These are phyloP conservation scores for Rhizopogon rudus DNA, from an alignment of 768 basidiomycete genomes.

Conservation along the genomic window DNA sequence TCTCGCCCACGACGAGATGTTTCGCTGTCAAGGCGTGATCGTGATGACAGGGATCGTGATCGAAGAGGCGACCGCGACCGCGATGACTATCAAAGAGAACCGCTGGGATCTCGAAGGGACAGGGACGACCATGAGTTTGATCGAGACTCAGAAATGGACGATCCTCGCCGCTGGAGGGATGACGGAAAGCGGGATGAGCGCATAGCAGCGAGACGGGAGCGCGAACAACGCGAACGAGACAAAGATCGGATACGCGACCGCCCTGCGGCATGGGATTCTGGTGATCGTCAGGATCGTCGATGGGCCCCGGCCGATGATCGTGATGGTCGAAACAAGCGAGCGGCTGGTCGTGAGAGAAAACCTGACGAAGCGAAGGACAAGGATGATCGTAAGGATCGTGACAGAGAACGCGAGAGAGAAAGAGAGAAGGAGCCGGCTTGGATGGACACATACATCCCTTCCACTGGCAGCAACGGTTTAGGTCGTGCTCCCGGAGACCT, in stretches of 20 bases:
- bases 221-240: slow-evolving; percentile 35
- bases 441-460: slow-evolving; percentile 87
- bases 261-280: slow-evolving; percentile 42
- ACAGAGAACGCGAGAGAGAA: slow-evolving; percentile 45
- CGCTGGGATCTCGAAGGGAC: slow-evolving; percentile 19
- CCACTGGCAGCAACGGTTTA: slow-evolving; percentile 50
- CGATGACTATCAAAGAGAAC: slow-evolving; percentile 17
- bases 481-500: slow-evolving; percentile 59
- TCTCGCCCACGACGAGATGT: slow-evolving; percentile 57
- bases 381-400: slow-evolving; percentile 45
- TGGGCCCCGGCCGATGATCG: slow-evolving; percentile 67
- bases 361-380: slow-evolving; percentile 37
- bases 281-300: slow-evolving; percentile 41
- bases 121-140: slow-evolving; percentile 37
- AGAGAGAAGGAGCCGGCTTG: slow-evolving; percentile 87
- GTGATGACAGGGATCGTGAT: slow-evolving; percentile 28
- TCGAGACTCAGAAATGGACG: slow-evolving; percentile 53
- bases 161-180: slow-evolving; percentile 75
- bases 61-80: slow-evolving; percentile 28
- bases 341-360: slow-evolving; percentile 55
- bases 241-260: slow-evolving; percentile 39
- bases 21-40: slow-evolving; percentile 49
- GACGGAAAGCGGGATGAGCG: slow-evolving; percentile 80
- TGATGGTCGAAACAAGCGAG: slow-evolving; percentile 58
- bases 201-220: slow-evolving; percentile 55